phyloP scores from a whole-genome alignment of 495 filamentous ascomycete species.

The Aspergillus mulundensis region DNA sequence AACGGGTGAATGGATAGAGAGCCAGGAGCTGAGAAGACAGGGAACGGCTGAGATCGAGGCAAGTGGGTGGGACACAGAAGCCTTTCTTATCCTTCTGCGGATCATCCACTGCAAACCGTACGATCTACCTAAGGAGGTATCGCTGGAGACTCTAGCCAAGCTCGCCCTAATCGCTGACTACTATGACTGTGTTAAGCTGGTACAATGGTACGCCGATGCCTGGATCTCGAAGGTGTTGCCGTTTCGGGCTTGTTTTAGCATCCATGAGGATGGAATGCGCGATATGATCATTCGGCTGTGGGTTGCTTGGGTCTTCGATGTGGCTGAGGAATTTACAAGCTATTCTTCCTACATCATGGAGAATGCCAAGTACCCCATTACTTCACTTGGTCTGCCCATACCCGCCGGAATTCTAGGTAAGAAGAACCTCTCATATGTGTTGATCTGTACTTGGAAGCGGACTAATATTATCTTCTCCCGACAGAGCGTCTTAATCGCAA shows the following conservation, averaged over 20 bases:
- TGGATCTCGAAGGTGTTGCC: too few relatives aligned
- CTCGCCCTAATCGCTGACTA: background rate
- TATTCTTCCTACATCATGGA: too few relatives aligned
- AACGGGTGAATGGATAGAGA: background rate
- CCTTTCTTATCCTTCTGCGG: background rate
- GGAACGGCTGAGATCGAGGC: background rate
- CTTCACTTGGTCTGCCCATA: background rate
- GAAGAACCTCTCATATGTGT: background rate
- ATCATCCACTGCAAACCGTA: background rate
- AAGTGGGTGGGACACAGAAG: background rate
- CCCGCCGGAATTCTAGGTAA: background rate
- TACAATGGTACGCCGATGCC: too few relatives aligned
- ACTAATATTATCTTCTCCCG: background rate
- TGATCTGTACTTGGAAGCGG: background rate
- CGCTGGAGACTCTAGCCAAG: background rate
- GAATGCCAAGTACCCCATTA: background rate
- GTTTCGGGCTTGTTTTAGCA: too few relatives aligned
- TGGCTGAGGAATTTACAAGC: too few relatives aligned
- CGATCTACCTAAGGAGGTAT: background rate
- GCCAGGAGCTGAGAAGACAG: background rate
- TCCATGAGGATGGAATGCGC: too few relatives aligned
- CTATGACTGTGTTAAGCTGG: background rate
- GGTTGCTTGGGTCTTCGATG: too few relatives aligned
- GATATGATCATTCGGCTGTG: background rate
- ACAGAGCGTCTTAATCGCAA: background rate